A percentile compares a stretch with the other conserved stretches of the same genome.
phyloP scores from a whole-genome alignment of 108 stramenopile genomes.

The Licmophora abbreviata region DNA sequence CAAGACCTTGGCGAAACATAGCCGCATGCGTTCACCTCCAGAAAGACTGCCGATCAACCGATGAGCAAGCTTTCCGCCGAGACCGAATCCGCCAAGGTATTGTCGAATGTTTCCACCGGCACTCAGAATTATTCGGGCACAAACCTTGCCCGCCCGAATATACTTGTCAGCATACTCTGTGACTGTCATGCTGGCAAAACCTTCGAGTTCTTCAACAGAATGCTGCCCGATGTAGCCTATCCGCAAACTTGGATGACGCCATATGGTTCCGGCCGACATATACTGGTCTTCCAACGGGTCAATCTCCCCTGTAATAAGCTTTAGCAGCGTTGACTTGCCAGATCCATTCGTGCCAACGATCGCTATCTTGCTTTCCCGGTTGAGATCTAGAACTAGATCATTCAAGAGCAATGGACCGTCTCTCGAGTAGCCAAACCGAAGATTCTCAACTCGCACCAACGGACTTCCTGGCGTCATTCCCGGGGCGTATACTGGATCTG shows the following conservation, averaged over 20 bases:
- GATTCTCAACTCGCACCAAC: conserved; percentile 30
- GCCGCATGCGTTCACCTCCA: conserved; percentile 87
- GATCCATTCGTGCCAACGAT: conserved; percentile 84
- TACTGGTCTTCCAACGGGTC: conserved; percentile 51
- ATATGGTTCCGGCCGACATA: conserved; percentile 32
- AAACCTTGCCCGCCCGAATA: conserved; percentile 25
- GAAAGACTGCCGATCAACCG: conserved; percentile 61
- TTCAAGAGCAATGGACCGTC: conserved; percentile 16
- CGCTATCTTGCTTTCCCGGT: conserved; percentile 66
- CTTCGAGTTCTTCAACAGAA: conserved; percentile 78
- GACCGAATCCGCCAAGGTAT: conserved; percentile 81
- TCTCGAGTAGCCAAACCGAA: conserved; percentile 40
- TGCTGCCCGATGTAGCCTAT: conserved; percentile 81
- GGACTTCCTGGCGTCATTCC: conserved; percentile 15
- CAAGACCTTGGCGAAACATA: conserved; percentile 76
- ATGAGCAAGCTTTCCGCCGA: conserved; percentile 75
- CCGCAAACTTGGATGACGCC: conserved; percentile 57
- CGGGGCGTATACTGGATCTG: conserved; percentile 43
- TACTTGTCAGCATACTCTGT: conserved; percentile 52
- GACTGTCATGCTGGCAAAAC: conserved; percentile 60
- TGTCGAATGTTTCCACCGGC: conserved; percentile 62
- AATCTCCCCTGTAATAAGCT: conserved; percentile 64
- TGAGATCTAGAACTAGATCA: conserved; percentile 38
- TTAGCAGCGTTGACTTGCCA: conserved; percentile 83
- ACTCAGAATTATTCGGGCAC: conserved; percentile 18